These are phyloP conservation scores for Monilinia polystroma DNA, from an alignment of 2,329 filamentous ascomycete species.

Conservation along the genomic window DNA sequence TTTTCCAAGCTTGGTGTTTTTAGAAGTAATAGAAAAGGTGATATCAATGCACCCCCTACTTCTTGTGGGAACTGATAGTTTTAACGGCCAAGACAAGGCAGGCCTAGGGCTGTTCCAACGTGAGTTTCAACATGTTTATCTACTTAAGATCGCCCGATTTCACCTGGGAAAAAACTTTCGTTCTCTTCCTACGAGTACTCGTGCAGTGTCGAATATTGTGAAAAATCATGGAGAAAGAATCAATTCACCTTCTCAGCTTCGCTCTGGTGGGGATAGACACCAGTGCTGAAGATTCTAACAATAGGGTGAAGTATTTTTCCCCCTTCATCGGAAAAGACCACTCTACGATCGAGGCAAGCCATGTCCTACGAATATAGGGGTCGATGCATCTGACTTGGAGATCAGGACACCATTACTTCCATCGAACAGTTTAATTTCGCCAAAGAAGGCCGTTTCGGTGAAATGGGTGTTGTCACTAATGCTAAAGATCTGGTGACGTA, in stretches of 20 bases:
- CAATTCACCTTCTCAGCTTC: too few species aligned
- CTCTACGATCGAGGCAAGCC: not conserved
- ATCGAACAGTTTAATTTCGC: not conserved
- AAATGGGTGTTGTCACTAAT: not conserved
- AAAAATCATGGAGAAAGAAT: too few species aligned
- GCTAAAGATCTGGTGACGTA: not conserved
- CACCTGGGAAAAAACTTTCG: too few species aligned
- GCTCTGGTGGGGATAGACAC: too few species aligned
- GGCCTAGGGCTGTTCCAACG: too few species aligned
- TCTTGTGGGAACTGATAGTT: not conserved
- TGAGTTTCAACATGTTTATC: too few species aligned
- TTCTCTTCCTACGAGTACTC: too few species aligned
- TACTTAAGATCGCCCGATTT: too few species aligned
- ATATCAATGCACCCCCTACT: not conserved
- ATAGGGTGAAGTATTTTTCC: not conserved
- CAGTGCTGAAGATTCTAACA: not conserved
- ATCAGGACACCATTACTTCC: not conserved
- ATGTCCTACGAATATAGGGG: not conserved
- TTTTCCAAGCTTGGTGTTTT: not conserved
- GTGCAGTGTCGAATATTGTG: too few species aligned
- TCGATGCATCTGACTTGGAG: not conserved
- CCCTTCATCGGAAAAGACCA: not conserved
- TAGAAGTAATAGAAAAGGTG: not conserved
- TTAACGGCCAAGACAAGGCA: too few species aligned
- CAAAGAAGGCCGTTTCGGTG: not conserved